phyloP scores from a whole-genome alignment of 306 rosid genomes.

The Gillenia trifoliata region DNA sequence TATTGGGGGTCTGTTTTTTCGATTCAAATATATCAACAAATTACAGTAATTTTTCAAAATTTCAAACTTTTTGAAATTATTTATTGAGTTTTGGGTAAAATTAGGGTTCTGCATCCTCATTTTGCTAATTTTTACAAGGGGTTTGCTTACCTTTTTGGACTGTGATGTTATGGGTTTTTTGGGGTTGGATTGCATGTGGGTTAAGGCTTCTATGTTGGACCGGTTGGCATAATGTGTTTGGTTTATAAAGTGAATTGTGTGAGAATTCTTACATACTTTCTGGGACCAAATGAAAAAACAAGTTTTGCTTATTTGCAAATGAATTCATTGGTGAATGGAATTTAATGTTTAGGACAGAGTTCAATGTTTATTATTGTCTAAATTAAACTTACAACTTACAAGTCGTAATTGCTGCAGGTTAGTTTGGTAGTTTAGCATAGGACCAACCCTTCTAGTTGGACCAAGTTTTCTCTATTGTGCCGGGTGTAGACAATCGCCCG shows the following conservation, averaged over 20 bases:
- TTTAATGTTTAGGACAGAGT: background rate
- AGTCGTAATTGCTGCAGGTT: background rate
- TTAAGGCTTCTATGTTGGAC: background rate
- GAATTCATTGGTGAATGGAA: background rate
- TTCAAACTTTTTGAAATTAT: background rate
- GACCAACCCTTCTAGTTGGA: background rate
- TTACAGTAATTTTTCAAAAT: background rate
- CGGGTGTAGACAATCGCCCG: too few relatives aligned
- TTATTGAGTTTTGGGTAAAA: background rate
- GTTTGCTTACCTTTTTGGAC: background rate
- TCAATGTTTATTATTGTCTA: too few relatives aligned
- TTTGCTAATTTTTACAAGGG: background rate
- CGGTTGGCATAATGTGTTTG: background rate
- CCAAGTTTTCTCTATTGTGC: background rate
- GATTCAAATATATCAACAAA: background rate
- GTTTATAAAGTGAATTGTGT: background rate
- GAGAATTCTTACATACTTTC: background rate
- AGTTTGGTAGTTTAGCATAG: background rate
- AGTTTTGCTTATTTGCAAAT: background rate
- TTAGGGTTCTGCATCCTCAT: background rate
- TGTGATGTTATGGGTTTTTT: background rate
- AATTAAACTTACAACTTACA: background rate
- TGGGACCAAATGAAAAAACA: background rate
- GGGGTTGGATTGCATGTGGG: background rate
- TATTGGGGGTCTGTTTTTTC: background rate